Conservation (phyloP, 2,329 filamentous ascomycete genomes). For the Immersiporthe knoxdaviesiana region DNA sequence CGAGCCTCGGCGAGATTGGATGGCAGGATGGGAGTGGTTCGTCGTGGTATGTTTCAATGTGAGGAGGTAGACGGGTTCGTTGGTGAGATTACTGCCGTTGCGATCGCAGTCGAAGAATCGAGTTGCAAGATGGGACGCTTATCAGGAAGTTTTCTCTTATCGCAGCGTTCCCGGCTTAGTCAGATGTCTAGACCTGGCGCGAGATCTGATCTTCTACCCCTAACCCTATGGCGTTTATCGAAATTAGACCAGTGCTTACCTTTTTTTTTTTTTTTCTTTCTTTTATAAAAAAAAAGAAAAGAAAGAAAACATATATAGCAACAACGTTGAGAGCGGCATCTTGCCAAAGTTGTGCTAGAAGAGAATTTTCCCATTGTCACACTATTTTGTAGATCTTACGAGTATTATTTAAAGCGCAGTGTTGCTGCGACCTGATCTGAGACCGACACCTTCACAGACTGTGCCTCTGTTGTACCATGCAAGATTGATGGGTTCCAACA, state of each 20-base stretch:
- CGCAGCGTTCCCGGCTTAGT: conserved; percentile 7
- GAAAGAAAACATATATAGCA: no score
- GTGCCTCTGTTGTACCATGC: conserved; percentile 56
- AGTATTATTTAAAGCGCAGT: neutral
- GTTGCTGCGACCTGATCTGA: conserved; percentile 25
- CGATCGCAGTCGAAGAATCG: conserved; percentile 1
- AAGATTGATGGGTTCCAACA: conserved; percentile 47
- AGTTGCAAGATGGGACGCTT: conserved; percentile 14
- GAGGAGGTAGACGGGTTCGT: neutral
- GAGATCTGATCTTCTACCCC: no score
- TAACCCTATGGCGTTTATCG: no score
- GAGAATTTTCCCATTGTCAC: neutral
- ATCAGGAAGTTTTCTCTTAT: conserved; percentile 23
- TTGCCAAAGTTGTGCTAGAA: neutral
- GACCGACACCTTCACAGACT: conserved; percentile 52
- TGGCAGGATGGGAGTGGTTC: neutral
- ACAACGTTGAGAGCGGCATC: no score
- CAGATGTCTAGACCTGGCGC: neutral
- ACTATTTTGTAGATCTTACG: neutral
- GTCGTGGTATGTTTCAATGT: neutral
- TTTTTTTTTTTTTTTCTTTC: no score
- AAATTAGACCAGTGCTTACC: no score
- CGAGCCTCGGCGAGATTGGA: neutral
- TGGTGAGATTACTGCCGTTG: neutral
- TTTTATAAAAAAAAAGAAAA: no score